Percentiles rank a stretch among this genome's conserved stretches.
phyloP scores from a whole-genome alignment of 148 eudicot genomes.

The Persicaria maculosa region DNA sequence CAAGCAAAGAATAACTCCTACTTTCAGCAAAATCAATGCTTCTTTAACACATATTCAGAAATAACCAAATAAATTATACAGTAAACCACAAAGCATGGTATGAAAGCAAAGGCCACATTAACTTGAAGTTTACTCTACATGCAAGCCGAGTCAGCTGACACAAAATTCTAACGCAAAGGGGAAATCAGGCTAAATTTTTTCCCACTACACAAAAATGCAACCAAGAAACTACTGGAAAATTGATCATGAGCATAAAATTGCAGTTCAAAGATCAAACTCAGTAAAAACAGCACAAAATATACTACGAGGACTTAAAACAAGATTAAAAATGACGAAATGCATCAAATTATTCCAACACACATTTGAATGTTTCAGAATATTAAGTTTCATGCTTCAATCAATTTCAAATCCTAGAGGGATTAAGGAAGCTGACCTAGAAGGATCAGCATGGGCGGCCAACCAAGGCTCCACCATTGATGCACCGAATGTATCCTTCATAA shows the following conservation, averaged over 20 bases:
- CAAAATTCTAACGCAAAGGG: constrained; percentile 9
- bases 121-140: not conserved
- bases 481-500: constrained; percentile 76
- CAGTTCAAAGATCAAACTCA: not conserved
- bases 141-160: not conserved
- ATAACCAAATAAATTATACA: not conserved
- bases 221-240: not conserved
- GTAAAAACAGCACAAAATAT: not conserved
- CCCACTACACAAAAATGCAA: not conserved
- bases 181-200: not conserved
- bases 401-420: not conserved
- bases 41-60: not conserved
- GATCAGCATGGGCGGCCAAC: constrained; percentile 96
- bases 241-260: not conserved
- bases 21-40: constrained; percentile 7
- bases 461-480: constrained; percentile 94
- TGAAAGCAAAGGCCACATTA: not conserved
- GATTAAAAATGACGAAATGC: not conserved
- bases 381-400: not conserved
- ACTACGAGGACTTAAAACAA: not conserved
- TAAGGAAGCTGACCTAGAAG: constrained; percentile 53
- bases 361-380: not conserved
- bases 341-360: not conserved
- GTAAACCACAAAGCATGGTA: not conserved
- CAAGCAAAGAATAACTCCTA: not conserved